Evolutionary conservation across 2,329 filamentous ascomycete genomes (phyloP), one percentile per base, ranked within the genome.

Genomic region (Cladobotryum mycophilum): DNA sequence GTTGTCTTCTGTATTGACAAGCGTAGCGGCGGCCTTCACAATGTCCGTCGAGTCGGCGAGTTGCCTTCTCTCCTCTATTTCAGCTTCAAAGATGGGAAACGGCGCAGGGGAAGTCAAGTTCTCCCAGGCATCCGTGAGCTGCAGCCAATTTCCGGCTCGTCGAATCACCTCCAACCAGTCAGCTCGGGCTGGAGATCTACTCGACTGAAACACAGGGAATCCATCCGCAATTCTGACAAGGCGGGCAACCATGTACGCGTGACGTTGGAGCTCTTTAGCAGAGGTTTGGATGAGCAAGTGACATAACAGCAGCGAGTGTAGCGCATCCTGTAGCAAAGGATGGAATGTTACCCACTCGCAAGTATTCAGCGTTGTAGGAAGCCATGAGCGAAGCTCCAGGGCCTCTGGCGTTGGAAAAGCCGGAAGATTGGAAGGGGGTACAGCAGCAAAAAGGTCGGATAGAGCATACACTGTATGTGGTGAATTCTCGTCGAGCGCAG

Each of bases 251-350:
- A 91, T 93, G 70, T 89, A 78, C 0, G 88, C 87, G 63, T 93
- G 88, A 35, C 88, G 86, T 45, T 84, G 80, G 34, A 91, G 78
- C 64, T 93, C 88, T 59, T 86, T 89, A 11, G 80, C 67, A 0
- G 88, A 86, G 0, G 89, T 95, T 66, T 92, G 88, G 7, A 88
- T 70, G 9, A 95, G 79, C n/a, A 80, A 80, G 66, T 95, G 89
- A 57, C 84, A 86, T 38, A 95, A 78, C 8, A 95, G 80, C 2
- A 93, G 69, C 4, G 83, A 85, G 65, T 95, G 88, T 1, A 95
- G 76, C 1, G 86, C 86, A 57, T 95, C 89, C 6, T 82, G 82
- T 11, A 95, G 75, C 8, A 93, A 76, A 0, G 89, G 89, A 60
- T 95, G 89, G 64, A 89, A 93, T 1, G 88, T 93, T 25, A 62